Percentiles rank a stretch among this genome's conserved stretches.
These are phyloP conservation scores for Gaeumannomyces sp. DNA, from an alignment of 2,329 filamentous ascomycete genomes.

Conservation along the genomic window DNA sequence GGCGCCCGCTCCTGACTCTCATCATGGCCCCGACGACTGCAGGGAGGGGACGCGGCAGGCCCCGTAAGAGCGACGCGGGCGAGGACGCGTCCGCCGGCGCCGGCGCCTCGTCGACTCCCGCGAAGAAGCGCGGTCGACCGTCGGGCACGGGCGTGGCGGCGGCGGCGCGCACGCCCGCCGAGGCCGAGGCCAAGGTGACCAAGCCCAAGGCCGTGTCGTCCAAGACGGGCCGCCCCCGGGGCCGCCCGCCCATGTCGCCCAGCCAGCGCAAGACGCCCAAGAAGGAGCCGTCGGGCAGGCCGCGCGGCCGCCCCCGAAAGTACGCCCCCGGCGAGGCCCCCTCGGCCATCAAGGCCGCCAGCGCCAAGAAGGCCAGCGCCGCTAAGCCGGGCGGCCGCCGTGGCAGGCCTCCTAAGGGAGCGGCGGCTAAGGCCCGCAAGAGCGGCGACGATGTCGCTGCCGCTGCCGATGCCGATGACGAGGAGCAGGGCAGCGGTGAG, in stretches of 20 bases:
- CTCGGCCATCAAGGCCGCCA: slow-evolving; percentile 14
- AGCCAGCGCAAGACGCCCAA: slow-evolving; percentile 16
- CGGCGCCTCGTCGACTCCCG: background rate
- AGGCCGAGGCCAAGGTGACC: slow-evolving; percentile 17
- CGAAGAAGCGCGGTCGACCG: slow-evolving; percentile 3
- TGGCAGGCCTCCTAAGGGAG: slow-evolving; percentile 10
- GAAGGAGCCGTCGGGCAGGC: slow-evolving; percentile 20
- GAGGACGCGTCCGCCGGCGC: background rate
- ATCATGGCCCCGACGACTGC: slow-evolving; percentile 1
- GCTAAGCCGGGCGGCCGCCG: slow-evolving; percentile 12
- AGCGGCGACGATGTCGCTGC: background rate
- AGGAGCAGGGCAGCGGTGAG: slow-evolving; percentile 21
- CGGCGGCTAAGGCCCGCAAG: background rate
- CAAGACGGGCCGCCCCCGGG: slow-evolving; percentile 14
- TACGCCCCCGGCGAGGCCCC: slow-evolving; percentile 12
- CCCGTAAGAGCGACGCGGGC: slow-evolving; percentile 10
- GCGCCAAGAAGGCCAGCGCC: slow-evolving; percentile 6
- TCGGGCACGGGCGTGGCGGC: background rate
- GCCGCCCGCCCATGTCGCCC: slow-evolving; percentile 20
- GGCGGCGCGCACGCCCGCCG: slow-evolving; percentile 9
- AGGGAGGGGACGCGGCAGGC: slow-evolving; percentile 6
- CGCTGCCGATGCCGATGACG: slow-evolving; percentile 8
- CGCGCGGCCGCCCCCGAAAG: slow-evolving; percentile 19
- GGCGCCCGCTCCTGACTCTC: background rate
- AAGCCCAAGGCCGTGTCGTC: slow-evolving; percentile 16